Evolutionary conservation across 306 rosid species (phyloP).

Genomic region (Citrullus mucosospermus): DNA sequence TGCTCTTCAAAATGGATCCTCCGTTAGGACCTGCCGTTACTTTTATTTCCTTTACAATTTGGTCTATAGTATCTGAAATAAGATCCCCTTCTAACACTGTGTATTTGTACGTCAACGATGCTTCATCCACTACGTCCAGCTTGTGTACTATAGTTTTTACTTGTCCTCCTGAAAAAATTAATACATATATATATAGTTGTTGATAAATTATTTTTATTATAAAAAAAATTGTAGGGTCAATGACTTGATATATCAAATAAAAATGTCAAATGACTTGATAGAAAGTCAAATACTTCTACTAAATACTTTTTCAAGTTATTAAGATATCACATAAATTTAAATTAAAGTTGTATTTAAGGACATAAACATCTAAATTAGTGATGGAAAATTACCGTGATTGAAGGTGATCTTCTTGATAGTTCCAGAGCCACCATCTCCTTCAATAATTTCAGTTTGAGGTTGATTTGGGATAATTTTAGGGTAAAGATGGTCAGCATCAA

Average conservation of each 20-base stretch:
- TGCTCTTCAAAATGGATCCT: slow-evolving; percentile 19
- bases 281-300: too few species aligned
- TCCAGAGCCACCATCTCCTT: slow-evolving; percentile 44
- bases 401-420: slow-evolving; percentile 23
- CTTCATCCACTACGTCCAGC: slow-evolving; percentile 24
- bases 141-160: slow-evolving; percentile 26
- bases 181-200: too few species aligned
- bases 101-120: slow-evolving; percentile 19
- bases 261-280: too few species aligned
- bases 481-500: slow-evolving; percentile 15
- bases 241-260: too few species aligned
- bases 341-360: too few species aligned
- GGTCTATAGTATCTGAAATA: slow-evolving; percentile 23
- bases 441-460: slow-evolving; percentile 11
- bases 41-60: slow-evolving; percentile 23
- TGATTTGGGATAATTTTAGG: slow-evolving; percentile 17
- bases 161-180: slow-evolving; percentile 13
- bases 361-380: too few species aligned
- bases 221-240: too few species aligned
- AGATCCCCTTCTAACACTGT: slow-evolving; percentile 29
- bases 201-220: too few species aligned
- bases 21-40: slow-evolving; percentile 7
- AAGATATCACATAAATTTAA: too few species aligned
- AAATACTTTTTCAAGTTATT: too few species aligned
- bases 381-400: slow-evolving; percentile 9